Evolutionary conservation across 768 basidiomycete genomes (phyloP), one percentile per base, ranked within the genome.

Genomic region (Tulasnella sp.): DNA sequence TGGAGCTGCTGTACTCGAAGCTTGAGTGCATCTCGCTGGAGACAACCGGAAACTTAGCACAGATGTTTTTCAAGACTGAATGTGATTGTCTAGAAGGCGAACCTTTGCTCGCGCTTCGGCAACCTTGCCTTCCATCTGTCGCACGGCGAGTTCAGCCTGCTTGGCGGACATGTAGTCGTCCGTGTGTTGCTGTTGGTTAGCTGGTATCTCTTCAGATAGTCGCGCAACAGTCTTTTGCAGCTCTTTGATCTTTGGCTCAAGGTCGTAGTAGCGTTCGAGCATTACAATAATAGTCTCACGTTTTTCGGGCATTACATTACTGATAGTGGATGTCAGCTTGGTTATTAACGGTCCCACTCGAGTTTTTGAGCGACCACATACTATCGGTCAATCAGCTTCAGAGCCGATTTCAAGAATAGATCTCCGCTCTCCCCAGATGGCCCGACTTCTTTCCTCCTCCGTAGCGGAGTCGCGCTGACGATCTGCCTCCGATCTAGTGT

Each of bases 381-480:
- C 61, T 62, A 62, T 60, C 54, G 61, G 21, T 62, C 61, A 19
- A 60, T 46, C 17, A 62, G 31, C 58, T 52, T 59, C 19, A 62
- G 22, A 7, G 49, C 61, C 21, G 58, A 59, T 8, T 49, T 38
- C 42, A 62, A 48, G 34, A 49, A 62, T 34, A 62, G 60, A 21
- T 62, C 60, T 25, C 60, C 45, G 21, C 54, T 59, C 21, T 45
- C 44, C 27, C 61, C 43, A 24, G 10, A 24, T 9, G 54, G 58
- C 21, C 60, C 60, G 9, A 55, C 59, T 34, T 60, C 61, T 21
- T 48, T 34, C 31, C 31, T 55, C 30, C 54, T 49, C 24, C 58
- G 45, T 17, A 62, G 49, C n/a, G 61, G 61, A 8, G 61, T 60
- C 10, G 61, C 61, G 25, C 34, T 62, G 9, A 59, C 61, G 24